Conservation (phyloP, 352 stramenopile genomes). For the Pythium chondricola region DNA sequence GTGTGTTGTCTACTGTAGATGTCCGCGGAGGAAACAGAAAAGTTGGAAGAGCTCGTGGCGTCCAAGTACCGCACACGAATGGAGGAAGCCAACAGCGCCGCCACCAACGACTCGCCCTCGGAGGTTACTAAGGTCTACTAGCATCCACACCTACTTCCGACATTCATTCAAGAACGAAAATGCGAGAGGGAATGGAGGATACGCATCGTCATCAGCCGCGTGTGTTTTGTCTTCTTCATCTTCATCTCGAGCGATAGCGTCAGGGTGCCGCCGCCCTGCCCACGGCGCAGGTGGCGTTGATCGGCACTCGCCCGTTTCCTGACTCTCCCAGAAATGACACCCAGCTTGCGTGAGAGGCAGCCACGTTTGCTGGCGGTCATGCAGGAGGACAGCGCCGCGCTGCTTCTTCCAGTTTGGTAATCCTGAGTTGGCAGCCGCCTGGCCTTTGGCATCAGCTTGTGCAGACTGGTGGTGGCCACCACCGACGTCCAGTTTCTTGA, state of each 20-base stretch:
- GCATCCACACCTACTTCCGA: slow-evolving; percentile 3
- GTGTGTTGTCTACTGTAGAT: slow-evolving; percentile 43
- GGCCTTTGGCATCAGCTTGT: slow-evolving; percentile 5
- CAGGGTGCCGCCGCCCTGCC: slow-evolving; percentile 10
- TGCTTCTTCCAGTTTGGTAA: slow-evolving; percentile 34
- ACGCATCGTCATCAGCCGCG: slow-evolving; percentile 14
- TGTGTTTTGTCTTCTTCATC: neutral
- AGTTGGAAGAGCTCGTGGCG: slow-evolving; percentile 56
- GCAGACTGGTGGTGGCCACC: neutral
- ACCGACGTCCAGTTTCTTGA: slow-evolving; percentile 39
- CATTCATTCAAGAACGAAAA: slow-evolving; percentile 63
- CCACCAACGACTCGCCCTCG: slow-evolving; percentile 19
- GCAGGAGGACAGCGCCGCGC: slow-evolving; percentile 1
- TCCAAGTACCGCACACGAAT: slow-evolving; percentile 61
- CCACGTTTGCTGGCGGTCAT: slow-evolving; percentile 44
- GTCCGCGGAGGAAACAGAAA: slow-evolving; percentile 69
- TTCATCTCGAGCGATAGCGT: neutral
- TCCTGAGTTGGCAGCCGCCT: neutral
- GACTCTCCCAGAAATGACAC: slow-evolving; percentile 72
- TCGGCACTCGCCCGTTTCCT: slow-evolving; percentile 60
- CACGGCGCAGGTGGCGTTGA: slow-evolving; percentile 14
- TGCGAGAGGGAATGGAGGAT: slow-evolving; percentile 44
- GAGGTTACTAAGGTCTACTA: slow-evolving; percentile 84
- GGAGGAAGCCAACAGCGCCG: neutral
- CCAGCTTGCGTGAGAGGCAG: slow-evolving; percentile 56